phyloP scores from a whole-genome alignment of 2,329 filamentous ascomycete species.

The Calonectria montana region DNA sequence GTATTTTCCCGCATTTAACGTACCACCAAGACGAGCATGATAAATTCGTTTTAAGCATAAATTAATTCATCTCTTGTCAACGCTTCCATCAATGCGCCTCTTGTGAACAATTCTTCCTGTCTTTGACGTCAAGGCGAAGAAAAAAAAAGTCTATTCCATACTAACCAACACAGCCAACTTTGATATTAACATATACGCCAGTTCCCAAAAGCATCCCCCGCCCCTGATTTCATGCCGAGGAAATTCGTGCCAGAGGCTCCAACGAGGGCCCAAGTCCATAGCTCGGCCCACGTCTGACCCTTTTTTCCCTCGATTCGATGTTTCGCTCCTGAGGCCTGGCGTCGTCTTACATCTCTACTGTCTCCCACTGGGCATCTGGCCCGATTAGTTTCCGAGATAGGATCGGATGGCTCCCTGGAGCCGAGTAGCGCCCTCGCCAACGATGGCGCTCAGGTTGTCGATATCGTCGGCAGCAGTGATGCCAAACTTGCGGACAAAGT shows the following conservation, averaged over 20 bases:
- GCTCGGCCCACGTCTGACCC: conserved; percentile 24
- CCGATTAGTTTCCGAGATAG: conserved; percentile 68
- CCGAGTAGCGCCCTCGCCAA: conserved; percentile 87
- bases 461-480: conserved; percentile 96
- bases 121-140: conserved; percentile 27
- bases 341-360: conserved; percentile 14
- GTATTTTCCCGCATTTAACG: conserved; percentile 20
- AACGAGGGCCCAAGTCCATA: conserved; percentile 24
- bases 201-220: conserved; percentile 41
- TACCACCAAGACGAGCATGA: conserved; percentile 17
- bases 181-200: conserved; percentile 46
- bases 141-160: conserved; percentile 40
- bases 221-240: conserved; percentile 37
- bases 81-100: neutral
- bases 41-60: conserved; percentile 16
- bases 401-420: conserved; percentile 81
- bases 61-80: conserved; percentile 11
- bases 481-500: conserved; percentile 95
- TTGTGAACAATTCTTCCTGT: neutral
- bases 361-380: neutral
- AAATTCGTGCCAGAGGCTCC: conserved; percentile 24
- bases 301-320: conserved; percentile 29
- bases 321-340: conserved; percentile 20
- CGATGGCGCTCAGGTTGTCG: conserved; percentile 84
- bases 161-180: conserved; percentile 46